phyloP scores from a whole-genome alignment of 305 asterid genomes.

The Fraxinus ornus region DNA sequence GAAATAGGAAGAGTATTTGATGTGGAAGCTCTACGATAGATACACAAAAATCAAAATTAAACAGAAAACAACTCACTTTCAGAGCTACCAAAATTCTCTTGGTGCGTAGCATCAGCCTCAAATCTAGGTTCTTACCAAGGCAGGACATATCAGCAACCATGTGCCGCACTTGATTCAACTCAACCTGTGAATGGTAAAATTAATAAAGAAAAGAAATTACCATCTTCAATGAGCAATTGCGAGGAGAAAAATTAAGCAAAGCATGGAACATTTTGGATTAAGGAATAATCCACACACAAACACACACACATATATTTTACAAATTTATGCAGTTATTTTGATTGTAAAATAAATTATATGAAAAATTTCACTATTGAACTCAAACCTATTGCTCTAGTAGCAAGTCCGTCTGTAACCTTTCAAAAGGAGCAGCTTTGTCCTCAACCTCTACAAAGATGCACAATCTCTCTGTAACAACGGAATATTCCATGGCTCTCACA shows the following conservation, averaged over 20 bases:
- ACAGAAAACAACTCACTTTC: conserved; percentile 32
- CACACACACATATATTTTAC: not conserved
- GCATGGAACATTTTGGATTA: not conserved
- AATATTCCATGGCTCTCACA: not conserved
- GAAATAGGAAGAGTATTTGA: not conserved
- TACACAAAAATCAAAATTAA: not conserved
- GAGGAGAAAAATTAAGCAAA: not conserved
- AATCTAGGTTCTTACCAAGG: conserved; percentile 40
- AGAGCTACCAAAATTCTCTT: conserved; percentile 31
- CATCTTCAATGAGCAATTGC: not conserved
- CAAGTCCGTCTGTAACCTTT: not conserved
- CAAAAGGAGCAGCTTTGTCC: not conserved
- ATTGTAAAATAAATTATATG: not conserved
- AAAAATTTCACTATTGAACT: not conserved
- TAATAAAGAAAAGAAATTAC: not conserved
- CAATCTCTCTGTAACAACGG: not conserved
- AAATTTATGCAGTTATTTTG: not conserved
- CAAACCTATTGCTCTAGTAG: not conserved
- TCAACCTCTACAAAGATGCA: not conserved
- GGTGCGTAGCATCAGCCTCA: conserved; percentile 49
- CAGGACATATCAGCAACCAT: conserved; percentile 49
- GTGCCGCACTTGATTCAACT: conserved; percentile 45
- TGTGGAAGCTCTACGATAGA: not conserved
- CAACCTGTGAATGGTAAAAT: conserved; percentile 28
- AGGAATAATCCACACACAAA: not conserved